A percentile compares a stretch with the other conserved stretches of the same genome.
These are phyloP conservation scores for Fusarium duplospermum DNA, from an alignment of 2,329 filamentous ascomycete genomes.

Conservation along the genomic window DNA sequence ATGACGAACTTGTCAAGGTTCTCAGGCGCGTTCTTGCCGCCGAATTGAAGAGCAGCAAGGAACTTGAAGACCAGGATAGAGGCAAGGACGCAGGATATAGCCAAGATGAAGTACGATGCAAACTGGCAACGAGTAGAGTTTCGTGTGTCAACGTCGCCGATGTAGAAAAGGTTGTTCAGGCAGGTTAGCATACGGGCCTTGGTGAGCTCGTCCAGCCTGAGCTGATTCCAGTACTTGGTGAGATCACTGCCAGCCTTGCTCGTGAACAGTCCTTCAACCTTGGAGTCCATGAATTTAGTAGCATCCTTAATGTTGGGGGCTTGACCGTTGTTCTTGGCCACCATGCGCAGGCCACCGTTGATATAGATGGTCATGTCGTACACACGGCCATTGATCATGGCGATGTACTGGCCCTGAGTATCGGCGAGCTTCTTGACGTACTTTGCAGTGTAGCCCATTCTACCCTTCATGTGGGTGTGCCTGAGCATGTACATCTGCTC, in stretches of 20 bases:
- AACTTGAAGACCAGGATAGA: conserved; percentile 95
- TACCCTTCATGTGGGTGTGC: conserved; percentile 85
- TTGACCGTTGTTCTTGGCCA: conserved; percentile 65
- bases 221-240: conserved; percentile 81
- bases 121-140: conserved; percentile 88
- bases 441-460: conserved; percentile 82
- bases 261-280: conserved; percentile 82
- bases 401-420: conserved; percentile 75
- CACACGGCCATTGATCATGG: conserved; percentile 80
- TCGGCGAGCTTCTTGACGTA: conserved; percentile 79
- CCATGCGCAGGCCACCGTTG: conserved; percentile 75
- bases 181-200: conserved; percentile 81
- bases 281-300: conserved; percentile 82
- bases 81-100: conserved; percentile 83
- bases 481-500: conserved; percentile 87
- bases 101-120: conserved; percentile 88
- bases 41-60: conserved; percentile 93
- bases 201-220: conserved; percentile 67
- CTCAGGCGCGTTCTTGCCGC: conserved; percentile 89
- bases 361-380: conserved; percentile 93
- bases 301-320: conserved; percentile 62
- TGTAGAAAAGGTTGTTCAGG: conserved; percentile 93
- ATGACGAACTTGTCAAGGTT: conserved; percentile 99
- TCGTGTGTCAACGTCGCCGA: conserved; percentile 91
- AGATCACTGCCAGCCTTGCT: conserved; percentile 81